Evolutionary conservation across 768 basidiomycete genomes (phyloP).

Genomic region (Sarcodon aspratus): DNA sequence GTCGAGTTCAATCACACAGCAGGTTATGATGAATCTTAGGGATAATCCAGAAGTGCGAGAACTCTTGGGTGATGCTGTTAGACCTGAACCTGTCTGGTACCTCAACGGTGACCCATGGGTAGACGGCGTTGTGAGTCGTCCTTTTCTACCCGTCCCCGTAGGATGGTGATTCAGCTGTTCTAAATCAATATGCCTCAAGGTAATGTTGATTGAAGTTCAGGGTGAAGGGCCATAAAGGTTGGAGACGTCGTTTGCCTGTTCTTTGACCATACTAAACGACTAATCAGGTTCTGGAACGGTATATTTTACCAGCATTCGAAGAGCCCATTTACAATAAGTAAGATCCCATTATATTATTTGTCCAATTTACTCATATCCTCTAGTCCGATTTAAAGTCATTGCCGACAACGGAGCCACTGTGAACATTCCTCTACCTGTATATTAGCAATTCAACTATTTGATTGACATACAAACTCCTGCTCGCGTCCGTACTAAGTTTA

Average conservation of each 20-base stretch:
- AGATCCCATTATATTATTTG: slow-evolving; percentile 16
- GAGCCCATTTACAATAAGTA: slow-evolving; percentile 58
- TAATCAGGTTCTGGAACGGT: slow-evolving; percentile 58
- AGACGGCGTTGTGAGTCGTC: slow-evolving; percentile 45
- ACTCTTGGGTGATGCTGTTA: slow-evolving; percentile 52
- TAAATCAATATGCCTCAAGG: slow-evolving; percentile 69
- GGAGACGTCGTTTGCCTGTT: slow-evolving; percentile 6
- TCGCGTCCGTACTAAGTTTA: neutral
- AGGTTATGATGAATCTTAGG: slow-evolving; percentile 49
- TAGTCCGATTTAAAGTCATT: slow-evolving; percentile 14
- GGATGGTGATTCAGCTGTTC: neutral
- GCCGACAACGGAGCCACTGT: slow-evolving; percentile 11
- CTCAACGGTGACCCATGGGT: slow-evolving; percentile 70
- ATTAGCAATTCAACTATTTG: neutral
- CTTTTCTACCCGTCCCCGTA: neutral
- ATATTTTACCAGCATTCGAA: slow-evolving; percentile 77
- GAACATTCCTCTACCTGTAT: slow-evolving; percentile 2
- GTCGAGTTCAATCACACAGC: slow-evolving; percentile 62
- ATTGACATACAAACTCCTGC: neutral
- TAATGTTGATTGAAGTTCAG: slow-evolving; percentile 71
- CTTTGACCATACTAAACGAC: neutral
- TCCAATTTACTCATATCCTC: neutral
- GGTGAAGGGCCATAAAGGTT: slow-evolving; percentile 61
- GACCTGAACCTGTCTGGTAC: slow-evolving; percentile 60
- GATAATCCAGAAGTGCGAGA: slow-evolving; percentile 37